A percentile compares a stretch with the other conserved stretches of the same genome.
Evolutionary conservation across 2,329 filamentous ascomycete genomes (phyloP).

Genomic region (Ilyonectria sp.): DNA sequence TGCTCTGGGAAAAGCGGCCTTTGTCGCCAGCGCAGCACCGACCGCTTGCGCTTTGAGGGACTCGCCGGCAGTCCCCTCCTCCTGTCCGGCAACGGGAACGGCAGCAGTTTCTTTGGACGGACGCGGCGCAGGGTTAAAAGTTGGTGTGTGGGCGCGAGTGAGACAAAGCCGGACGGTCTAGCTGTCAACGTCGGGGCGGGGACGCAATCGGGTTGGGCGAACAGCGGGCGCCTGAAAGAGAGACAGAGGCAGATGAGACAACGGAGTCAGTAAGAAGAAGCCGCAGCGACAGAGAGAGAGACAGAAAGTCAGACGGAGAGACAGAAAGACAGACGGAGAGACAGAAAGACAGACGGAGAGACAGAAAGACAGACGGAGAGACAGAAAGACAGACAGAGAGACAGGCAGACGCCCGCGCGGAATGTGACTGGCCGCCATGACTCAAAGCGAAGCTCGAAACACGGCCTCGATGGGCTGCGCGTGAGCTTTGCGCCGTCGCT

Average conservation of each 20-base stretch:
- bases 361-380: not conserved
- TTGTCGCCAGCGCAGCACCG: conserved; percentile 27
- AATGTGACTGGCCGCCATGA: conserved; percentile 48
- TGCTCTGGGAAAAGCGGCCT: conserved; percentile 47
- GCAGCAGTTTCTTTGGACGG: conserved; percentile 35
- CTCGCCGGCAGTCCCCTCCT: conserved; percentile 5
- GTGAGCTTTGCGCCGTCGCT: conserved; percentile 6
- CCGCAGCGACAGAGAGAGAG: not conserved
- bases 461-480: conserved; percentile 32
- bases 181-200: not conserved
- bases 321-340: not conserved
- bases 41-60: conserved; percentile 42
- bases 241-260: conserved; percentile 36
- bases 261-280: not conserved
- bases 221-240: conserved; percentile 32
- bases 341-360: not conserved
- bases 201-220: conserved; percentile 46
- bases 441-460: conserved; percentile 42
- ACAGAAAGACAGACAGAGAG: not conserved
- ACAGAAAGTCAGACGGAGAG: not conserved
- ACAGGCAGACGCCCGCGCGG: conserved; percentile 37
- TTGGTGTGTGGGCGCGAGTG: conserved; percentile 36
- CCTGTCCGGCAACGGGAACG: conserved; percentile 20
- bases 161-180: conserved; percentile 35
- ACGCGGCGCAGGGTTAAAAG: conserved; percentile 40